Evolutionary conservation across 2,329 filamentous ascomycete genomes (phyloP), one percentile per base, ranked within the genome.

Genomic region (Ophiocordyceps australis): DNA sequence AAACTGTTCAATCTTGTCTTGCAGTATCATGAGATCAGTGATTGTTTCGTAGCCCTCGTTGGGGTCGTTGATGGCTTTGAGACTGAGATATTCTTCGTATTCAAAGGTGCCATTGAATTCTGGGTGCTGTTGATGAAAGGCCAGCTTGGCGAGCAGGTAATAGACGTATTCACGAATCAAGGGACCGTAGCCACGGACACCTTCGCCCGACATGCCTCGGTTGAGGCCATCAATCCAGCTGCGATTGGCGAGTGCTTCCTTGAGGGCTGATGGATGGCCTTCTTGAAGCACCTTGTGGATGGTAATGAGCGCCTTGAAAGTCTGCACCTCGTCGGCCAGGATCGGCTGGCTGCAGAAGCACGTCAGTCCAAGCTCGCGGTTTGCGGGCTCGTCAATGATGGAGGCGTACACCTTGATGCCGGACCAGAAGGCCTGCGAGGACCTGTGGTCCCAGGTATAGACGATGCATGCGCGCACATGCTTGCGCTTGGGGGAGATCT

Each of bases 61-160:
- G 4, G 89, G 89, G 50, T 98, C 89, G 50, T 95, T 94, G 57
- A 92, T 95, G 16, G 83, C 82, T 59, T 93, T 95, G 47, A 98
- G 62, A 46, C 83, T 93, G 49, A 95, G 85, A 50, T 98, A 98
- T 49, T 98, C 89, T 57, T 95, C 86, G 46, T 98, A 98, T 49
- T 98, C 89, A 44, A 98, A 98, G 2, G 86, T 83, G 32, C 86
- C 89, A 52, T 98, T 98, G 61, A 98, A 98, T 50, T 95, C 86
- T 12, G 83, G 81, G 47, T 98, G 89, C 38, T 93, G 80, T 34
- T 89, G 74, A 55, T 98, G 89, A 55, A 98, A 98, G n/a, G 72
- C 73, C 31, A 98, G 65, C 58, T 98, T 98, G 25, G 86, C 80
- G 33, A 94, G 70, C 21, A 98, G 65, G 55, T 85, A 98, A 54